Conservation (phyloP, 1,284 basidiomycete species). For the Trichosporon faecale region DNA sequence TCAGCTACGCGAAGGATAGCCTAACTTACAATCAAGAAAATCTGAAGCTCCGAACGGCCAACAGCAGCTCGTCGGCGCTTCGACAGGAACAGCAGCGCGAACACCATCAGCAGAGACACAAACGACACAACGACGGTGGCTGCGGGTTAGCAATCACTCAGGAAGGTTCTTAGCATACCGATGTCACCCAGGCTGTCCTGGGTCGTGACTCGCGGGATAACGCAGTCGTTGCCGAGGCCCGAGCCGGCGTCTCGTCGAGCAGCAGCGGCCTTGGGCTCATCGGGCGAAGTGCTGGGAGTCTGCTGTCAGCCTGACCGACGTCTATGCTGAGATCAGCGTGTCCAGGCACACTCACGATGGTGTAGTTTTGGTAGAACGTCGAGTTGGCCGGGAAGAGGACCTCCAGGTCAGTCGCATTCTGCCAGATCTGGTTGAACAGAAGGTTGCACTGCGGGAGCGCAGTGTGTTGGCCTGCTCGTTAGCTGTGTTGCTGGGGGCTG, state of each 20-base stretch:
- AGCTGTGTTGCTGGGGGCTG: not conserved
- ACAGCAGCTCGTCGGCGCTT: slow-evolving; percentile 42
- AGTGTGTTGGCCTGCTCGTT: slow-evolving; percentile 39
- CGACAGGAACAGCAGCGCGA: slow-evolving; percentile 29
- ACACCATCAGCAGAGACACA: slow-evolving; percentile 34
- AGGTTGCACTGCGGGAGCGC: slow-evolving; percentile 53
- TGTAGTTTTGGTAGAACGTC: slow-evolving; percentile 32
- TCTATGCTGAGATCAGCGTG: not conserved
- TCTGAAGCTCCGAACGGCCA: slow-evolving; percentile 41
- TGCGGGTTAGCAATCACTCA: slow-evolving; percentile 16
- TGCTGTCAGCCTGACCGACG: slow-evolving; percentile 11
- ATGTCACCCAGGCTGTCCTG: slow-evolving; percentile 45
- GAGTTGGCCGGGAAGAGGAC: slow-evolving; percentile 40
- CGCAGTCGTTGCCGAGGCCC: slow-evolving; percentile 43
- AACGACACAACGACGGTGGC: slow-evolving; percentile 43
- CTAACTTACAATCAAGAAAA: slow-evolving; percentile 39
- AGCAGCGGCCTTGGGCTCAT: slow-evolving; percentile 36
- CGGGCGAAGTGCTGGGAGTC: slow-evolving; percentile 20
- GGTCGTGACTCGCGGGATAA: slow-evolving; percentile 39
- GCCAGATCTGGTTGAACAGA: slow-evolving; percentile 50
- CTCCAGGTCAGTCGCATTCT: slow-evolving; percentile 27
- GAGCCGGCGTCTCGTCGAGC: slow-evolving; percentile 36
- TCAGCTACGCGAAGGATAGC: not conserved
- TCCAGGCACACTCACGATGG: slow-evolving; percentile 33
- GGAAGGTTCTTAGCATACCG: slow-evolving; percentile 33